Evolutionary conservation across 345 rosid genomes (phyloP).

Genomic region (Turritis glabra): DNA sequence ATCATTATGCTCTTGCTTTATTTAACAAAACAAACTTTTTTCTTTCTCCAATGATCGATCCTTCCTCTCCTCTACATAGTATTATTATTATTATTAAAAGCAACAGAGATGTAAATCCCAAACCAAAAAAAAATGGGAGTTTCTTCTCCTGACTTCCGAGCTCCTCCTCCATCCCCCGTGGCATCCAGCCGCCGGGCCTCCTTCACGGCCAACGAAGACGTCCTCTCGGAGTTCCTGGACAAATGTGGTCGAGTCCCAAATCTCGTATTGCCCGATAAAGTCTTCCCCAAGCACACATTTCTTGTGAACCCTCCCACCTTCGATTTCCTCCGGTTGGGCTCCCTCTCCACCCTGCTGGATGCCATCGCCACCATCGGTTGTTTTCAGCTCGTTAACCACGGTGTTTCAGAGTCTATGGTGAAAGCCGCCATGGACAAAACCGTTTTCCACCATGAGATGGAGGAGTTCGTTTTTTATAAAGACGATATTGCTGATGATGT

Average conservation of each 20-base stretch:
- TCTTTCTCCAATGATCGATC: not conserved
- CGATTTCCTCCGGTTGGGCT: conserved; percentile 48
- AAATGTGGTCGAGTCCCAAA: conserved; percentile 76
- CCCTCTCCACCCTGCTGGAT: conserved; percentile 44
- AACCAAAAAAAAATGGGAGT: conserved; percentile 47
- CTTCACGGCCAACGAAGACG: conserved; percentile 70
- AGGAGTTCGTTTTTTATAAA: conserved; percentile 37
- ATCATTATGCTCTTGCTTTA: conserved; percentile 49
- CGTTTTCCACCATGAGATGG: conserved; percentile 43
- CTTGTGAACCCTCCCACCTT: conserved; percentile 60
- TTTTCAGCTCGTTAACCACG: conserved; percentile 75
- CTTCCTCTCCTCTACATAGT: not conserved
- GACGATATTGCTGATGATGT: not conserved
- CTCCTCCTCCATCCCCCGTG: conserved; percentile 96
- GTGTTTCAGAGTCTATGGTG: conserved; percentile 49
- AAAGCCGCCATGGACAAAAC: conserved; percentile 38
- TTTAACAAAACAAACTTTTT: conserved; percentile 11
- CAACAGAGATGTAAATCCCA: not conserved
- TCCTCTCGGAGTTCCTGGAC: conserved; percentile 75
- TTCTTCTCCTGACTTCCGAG: conserved; percentile 68
- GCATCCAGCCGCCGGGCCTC: conserved; percentile 71
- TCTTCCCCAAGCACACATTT: conserved; percentile 71
- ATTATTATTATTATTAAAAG: not conserved
- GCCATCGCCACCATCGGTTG: conserved; percentile 67
- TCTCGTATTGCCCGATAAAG: conserved; percentile 71